Conservation (phyloP, 139 green algal species). For the Tetraselmis chui region DNA sequence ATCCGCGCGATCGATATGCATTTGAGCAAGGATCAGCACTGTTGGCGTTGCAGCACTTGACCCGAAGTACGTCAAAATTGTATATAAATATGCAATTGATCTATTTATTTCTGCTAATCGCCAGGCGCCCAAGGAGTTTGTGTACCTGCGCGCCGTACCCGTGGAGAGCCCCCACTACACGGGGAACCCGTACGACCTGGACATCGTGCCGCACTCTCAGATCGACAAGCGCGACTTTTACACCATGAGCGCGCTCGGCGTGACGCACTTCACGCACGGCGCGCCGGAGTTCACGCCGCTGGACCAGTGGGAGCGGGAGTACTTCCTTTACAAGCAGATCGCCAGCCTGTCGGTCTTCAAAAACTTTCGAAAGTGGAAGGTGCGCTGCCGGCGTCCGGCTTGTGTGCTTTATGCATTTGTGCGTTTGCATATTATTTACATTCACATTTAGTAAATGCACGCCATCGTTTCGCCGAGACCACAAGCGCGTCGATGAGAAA, state of each 20-base stretch:
- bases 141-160: constrained; percentile 34
- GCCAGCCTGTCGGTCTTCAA: constrained; percentile 36
- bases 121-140: constrained; percentile 32
- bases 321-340: constrained; percentile 49
- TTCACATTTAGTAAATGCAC: too few species aligned
- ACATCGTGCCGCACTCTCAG: constrained; percentile 30
- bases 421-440: too few species aligned
- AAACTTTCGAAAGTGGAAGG: constrained; percentile 15
- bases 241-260: constrained; percentile 46
- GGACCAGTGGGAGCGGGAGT: constrained; percentile 57
- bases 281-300: constrained; percentile 45
- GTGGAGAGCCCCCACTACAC: constrained; percentile 13
- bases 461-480: too few species aligned
- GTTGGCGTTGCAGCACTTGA: too few species aligned
- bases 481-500: too few species aligned
- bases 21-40: too few species aligned
- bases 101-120: too few species aligned
- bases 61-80: too few species aligned
- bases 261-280: constrained; percentile 45
- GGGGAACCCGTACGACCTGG: constrained; percentile 41
- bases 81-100: too few species aligned
- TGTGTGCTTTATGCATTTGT: constrained; percentile 17
- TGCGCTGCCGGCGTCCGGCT: constrained; percentile 11
- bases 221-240: constrained; percentile 39
- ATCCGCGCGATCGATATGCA: too few species aligned